phyloP scores from a whole-genome alignment of 73 alveolate species.

The Paramecium sonneborni region DNA sequence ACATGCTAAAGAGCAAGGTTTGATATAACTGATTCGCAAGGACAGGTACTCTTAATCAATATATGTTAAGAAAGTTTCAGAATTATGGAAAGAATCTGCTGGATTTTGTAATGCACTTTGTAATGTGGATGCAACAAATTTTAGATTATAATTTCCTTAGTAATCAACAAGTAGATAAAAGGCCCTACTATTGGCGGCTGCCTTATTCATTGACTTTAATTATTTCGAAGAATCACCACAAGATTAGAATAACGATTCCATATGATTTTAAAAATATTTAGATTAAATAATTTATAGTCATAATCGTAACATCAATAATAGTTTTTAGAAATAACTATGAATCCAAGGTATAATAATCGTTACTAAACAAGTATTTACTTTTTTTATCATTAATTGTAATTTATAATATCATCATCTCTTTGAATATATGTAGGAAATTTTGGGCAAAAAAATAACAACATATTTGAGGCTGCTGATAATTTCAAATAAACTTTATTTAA shows the following conservation, averaged over 20 bases:
- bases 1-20: slow-evolving; percentile 41
- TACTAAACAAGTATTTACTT: too few species aligned
- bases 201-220: slow-evolving; percentile 18
- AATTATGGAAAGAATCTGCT: slow-evolving; percentile 43
- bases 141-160: not conserved
- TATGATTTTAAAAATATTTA: not conserved
- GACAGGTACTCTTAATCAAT: not conserved
- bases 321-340: too few species aligned
- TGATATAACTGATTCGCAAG: not conserved
- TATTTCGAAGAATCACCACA: slow-evolving; percentile 29
- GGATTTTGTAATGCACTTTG: slow-evolving; percentile 35
- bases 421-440: too few species aligned
- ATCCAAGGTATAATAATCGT: too few species aligned
- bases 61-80: not conserved
- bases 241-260: not conserved
- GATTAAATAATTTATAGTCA: not conserved
- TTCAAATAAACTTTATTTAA: too few species aligned
- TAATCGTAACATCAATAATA: too few species aligned
- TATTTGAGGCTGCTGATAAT: too few species aligned
- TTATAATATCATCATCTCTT: too few species aligned
- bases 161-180: not conserved
- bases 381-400: too few species aligned
- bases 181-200: slow-evolving; percentile 15
- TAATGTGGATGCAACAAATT: not conserved
- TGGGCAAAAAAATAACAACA: too few species aligned